Base-by-base conservation (phyloP, 2,329 filamentous ascomycete species). In the Ascochyta lentis region DNA sequence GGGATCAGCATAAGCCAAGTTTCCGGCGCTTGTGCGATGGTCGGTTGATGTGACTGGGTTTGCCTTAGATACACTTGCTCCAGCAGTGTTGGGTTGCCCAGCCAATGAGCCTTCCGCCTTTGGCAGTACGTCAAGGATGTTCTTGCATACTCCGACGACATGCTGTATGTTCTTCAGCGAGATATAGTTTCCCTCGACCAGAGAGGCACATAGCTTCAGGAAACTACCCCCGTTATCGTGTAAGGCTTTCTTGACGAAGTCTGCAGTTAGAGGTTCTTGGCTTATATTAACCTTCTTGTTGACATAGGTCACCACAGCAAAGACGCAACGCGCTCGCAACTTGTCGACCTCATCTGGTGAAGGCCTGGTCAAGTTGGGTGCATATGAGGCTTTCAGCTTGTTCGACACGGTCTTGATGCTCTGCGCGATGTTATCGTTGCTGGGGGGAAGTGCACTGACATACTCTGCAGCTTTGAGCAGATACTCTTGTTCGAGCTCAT, bases 91-190 rank as follows among this genome's bases (percentile, higher is more conserved):
- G 8, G 38, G 9, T 15, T n/a, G 27, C 7, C 41, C 10, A 7
- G 29, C 4, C n/a, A 38, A 10, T 16, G 24, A 23, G 10, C 23
- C 26, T 3, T 66, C 60, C 9, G 58, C 27, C 35, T 66, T 62
- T 0, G 63, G 64, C 6, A 68, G 37, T 8, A 64, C 44, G 3
- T 60, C 48, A 8, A 59, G 46, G 8, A 72, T 54, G n/a, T 54
- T 55, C 8, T 67, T 64, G 49, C 63, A 64, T 8, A 74, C 35
- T 8, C 62, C 63, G 34, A 52, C 35, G n/a, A 72, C 35, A 6
- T 70, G 61, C 10, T 70, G 56, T 1, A 71, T 38, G 24, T 60
- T 60, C 7, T 66, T 54, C 8, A 72, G 42, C 3, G 54, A 26
- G 12, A 74, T 46, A 12, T 62, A 51, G 7, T 60, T 56, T 13